Evolutionary conservation across 805 yeast species (phyloP), one percentile per base, ranked within the genome.

Genomic region (Alloascoidea hylecoeti): DNA sequence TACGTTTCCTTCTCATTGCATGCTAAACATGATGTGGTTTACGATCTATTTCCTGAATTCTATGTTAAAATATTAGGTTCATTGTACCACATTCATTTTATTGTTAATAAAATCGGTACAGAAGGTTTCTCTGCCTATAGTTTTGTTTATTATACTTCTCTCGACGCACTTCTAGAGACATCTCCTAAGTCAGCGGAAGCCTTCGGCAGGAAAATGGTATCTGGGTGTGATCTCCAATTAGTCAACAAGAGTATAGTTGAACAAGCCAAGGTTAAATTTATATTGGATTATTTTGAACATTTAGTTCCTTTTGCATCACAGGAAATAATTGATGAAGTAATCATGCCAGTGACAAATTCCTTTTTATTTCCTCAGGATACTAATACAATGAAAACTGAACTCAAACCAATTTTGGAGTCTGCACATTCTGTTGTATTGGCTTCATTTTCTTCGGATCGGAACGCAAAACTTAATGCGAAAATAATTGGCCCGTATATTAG

Each of bases 391-490:
- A 35, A 5, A 14, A 15, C 32, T 6, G 36, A 9, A 14, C 32
- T 35, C 5, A 48, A 55, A 17, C 51, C 58, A 2, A 45, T 73
- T 3, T 53, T 75, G 6, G 89, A 80, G 49, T 70, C 78, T 0
- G 63, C 75, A 1, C 89, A 80, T 50, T 74, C 85, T 0, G 78
- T 77, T 1, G 56, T 66, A 49, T 49, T 72, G 17, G 52, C 63
- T 3, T 57, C 60, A 15, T 49, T 46, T 18, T 39, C 50, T 30
- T 40, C 38, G 5, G 49, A 48, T 13, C 40, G 33, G 16, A 48
- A 46, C 36, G 41, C 58, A 1, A 44, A 34, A 14, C 49, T 43
- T n/a, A 44, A 43, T 4, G 48, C 52, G 4, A 33, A 41, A 1
- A 46, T 47, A 5, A 52, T 63, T 3, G 43, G 56, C 2, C 49